Base-by-base conservation (phyloP, 75 land plant genomes). In the Pinus tabuliformis region DNA sequence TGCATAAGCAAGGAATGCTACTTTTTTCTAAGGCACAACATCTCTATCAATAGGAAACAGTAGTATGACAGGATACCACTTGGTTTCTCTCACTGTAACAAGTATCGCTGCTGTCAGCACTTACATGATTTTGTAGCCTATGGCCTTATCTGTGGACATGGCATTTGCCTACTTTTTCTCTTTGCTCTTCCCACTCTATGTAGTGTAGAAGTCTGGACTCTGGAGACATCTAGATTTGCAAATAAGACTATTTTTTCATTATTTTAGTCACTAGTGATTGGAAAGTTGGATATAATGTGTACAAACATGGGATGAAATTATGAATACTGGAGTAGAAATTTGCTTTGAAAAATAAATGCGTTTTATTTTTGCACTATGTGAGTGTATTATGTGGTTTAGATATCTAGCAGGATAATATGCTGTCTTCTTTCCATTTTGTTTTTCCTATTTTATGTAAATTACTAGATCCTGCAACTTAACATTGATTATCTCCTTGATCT, bases 401-500 rank as follows among this genome's bases (percentile, higher is more conserved):
- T 68, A 24, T 39, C 5, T 68, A 30, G 72, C 72, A 68, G 39
- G 21, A 20, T 42, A 9, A 18, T 20, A 20, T 68, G 20, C 54
- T 12, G 4, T 68, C 12, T 68, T 42, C 45, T 42, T 15, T 68
- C 13, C 6, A 24, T 21, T 42, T 68, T 39, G n/a, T 21, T 36
- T 66, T 39, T 68, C n/a, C 12, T 45, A 39, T 17, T 6, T 30
- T 3, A 33, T 39, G 42, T 37, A 9, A 62, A 68, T 42, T 68
- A 11, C 21, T 68, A n/a, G 72, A 42, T 39, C 39, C 0, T 42
- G 54, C 54, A 33, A 16, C 42, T 65, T 11, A 21, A 36, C 6
- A 14, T 52, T 54, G 22, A 30, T 64, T 65, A 9, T 58, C 65
- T 81, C 11, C 37, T 22, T 65, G 59, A 57, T 52, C 56, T 72